Evolutionary conservation across 306 rosid species (phyloP).

Genomic region (Pyrus communis): DNA sequence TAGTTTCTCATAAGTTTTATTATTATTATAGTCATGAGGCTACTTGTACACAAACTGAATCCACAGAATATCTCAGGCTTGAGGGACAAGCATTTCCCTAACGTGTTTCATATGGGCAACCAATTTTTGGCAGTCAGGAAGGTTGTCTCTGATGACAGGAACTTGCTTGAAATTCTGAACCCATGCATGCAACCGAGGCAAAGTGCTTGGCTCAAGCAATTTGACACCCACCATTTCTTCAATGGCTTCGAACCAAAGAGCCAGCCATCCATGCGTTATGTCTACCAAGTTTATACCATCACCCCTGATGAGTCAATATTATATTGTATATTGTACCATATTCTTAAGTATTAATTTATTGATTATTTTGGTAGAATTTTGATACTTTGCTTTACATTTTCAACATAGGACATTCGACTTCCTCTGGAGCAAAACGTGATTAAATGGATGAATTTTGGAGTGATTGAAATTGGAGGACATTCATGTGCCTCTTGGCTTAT

Average conservation of each 20-base stretch:
- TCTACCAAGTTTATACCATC: conserved; percentile 20
- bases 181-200: conserved; percentile 43
- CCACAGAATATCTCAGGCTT: background rate
- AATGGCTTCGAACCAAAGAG: conserved; percentile 1
- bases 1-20: too few relatives aligned
- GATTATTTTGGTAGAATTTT: too few relatives aligned
- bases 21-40: too few relatives aligned
- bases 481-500: too few relatives aligned
- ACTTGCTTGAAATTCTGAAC: conserved; percentile 27
- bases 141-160: conserved; percentile 34
- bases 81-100: background rate
- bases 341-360: too few relatives aligned
- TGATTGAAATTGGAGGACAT: too few relatives aligned
- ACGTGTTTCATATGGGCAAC: background rate
- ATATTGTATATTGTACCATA: too few relatives aligned
- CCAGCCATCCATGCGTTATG: conserved; percentile 18
- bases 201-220: conserved; percentile 20
- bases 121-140: conserved; percentile 20
- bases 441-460: too few relatives aligned
- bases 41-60: background rate
- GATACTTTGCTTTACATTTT: too few relatives aligned
- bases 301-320: background rate
- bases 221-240: conserved; percentile 13
- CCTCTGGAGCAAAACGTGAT: too few relatives aligned
- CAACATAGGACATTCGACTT: too few relatives aligned